These are phyloP conservation scores for Diplodia intermedia DNA, from an alignment of 2,329 filamentous ascomycete genomes.

Conservation along the genomic window DNA sequence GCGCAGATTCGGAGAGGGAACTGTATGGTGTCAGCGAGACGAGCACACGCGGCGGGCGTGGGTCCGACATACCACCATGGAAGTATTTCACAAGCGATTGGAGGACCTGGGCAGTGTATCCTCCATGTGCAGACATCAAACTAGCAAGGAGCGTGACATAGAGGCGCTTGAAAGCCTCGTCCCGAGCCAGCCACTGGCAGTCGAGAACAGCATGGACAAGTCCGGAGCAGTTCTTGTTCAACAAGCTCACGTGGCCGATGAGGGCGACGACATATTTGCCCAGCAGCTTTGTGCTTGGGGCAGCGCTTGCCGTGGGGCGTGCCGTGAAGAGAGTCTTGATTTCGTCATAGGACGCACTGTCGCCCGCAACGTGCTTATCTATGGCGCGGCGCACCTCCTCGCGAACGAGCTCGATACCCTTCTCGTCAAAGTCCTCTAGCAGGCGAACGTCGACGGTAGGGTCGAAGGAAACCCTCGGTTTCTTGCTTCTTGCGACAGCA, in stretches of 20 bases:
- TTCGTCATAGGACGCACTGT: slow-evolving; percentile 64
- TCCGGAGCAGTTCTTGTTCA: slow-evolving; percentile 64
- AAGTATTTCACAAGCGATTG: slow-evolving; percentile 84
- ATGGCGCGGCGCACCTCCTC: slow-evolving; percentile 68
- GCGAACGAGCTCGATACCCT: slow-evolving; percentile 63
- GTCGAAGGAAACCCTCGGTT: slow-evolving; percentile 57
- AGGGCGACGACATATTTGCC: slow-evolving; percentile 67
- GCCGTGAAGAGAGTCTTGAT: slow-evolving; percentile 61
- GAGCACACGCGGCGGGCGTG: neutral
- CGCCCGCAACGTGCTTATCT: slow-evolving; percentile 59
- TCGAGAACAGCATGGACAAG: slow-evolving; percentile 65
- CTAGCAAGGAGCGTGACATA: slow-evolving; percentile 65
- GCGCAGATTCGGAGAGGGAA: slow-evolving; percentile 62
- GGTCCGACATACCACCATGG: slow-evolving; percentile 57
- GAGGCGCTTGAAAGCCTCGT: slow-evolving; percentile 64
- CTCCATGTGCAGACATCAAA: slow-evolving; percentile 81
- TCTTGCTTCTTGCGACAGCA: slow-evolving; percentile 49
- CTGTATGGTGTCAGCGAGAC: slow-evolving; percentile 48
- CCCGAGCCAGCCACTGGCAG: slow-evolving; percentile 67
- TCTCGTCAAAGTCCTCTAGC: slow-evolving; percentile 56
- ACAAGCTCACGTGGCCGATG: slow-evolving; percentile 60
- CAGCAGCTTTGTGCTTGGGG: slow-evolving; percentile 60
- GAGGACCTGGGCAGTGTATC: slow-evolving; percentile 76
- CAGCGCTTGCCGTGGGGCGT: slow-evolving; percentile 56
- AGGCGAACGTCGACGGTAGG: slow-evolving; percentile 56